Conservation (phyloP, 768 basidiomycete genomes). For the Pleurotus salmoneostramineus region DNA sequence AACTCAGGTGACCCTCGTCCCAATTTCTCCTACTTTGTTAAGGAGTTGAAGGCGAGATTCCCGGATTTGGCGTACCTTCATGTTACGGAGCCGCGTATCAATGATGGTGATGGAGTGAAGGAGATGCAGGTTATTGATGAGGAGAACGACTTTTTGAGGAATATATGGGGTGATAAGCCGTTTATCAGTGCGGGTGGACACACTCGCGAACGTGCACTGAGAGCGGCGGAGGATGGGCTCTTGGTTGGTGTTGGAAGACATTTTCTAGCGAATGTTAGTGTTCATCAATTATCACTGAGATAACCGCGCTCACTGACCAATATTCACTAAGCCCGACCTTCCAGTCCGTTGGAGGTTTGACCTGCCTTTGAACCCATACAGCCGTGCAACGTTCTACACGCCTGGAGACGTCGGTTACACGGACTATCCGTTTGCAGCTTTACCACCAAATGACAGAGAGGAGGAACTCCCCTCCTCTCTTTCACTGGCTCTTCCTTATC, state of each 20-base stretch:
- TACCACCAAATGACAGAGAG: background rate
- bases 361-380: slow-evolving; percentile 22
- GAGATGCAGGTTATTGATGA: slow-evolving; percentile 1
- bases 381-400: slow-evolving; percentile 23
- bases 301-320: background rate
- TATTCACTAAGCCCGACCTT: slow-evolving; percentile 24
- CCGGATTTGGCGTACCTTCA: slow-evolving; percentile 41
- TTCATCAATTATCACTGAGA: slow-evolving; percentile 3
- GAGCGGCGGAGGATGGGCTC: slow-evolving; percentile 20
- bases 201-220: slow-evolving; percentile 23
- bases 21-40: slow-evolving; percentile 38
- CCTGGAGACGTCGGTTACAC: slow-evolving; percentile 21
- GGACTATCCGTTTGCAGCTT: slow-evolving; percentile 22
- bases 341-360: slow-evolving; percentile 18
- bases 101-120: background rate
- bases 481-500: background rate
- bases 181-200: slow-evolving; percentile 32
- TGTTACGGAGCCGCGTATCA: slow-evolving; percentile 27
- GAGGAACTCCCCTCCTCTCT: background rate
- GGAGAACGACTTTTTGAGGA: slow-evolving; percentile 20
- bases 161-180: slow-evolving; percentile 23
- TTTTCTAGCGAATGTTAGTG: slow-evolving; percentile 27
- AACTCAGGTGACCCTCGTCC: slow-evolving; percentile 41
- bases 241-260: slow-evolving; percentile 28
- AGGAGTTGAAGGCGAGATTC: slow-evolving; percentile 23